phyloP scores from a whole-genome alignment of 2,329 filamentous ascomycete species.

The Aulographum hederae region DNA sequence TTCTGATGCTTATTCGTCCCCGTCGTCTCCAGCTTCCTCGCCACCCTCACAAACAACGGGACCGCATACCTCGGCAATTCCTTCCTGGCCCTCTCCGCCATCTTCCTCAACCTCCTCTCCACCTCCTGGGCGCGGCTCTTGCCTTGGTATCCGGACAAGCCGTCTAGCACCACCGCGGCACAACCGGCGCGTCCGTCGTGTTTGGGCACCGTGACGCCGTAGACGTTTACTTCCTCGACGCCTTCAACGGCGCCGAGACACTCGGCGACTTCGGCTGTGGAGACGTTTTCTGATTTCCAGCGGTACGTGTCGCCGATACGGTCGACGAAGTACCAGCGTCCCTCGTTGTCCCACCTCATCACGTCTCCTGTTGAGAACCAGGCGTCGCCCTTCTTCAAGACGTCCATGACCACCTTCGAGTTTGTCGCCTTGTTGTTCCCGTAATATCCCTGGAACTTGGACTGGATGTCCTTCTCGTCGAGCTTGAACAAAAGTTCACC shows the following conservation, averaged over 20 bases:
- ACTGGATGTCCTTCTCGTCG: constrained; percentile 42
- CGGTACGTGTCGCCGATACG: constrained; percentile 62
- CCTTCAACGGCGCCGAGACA: constrained; percentile 38
- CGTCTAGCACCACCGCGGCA: constrained; percentile 44
- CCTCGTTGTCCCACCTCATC: constrained; percentile 50
- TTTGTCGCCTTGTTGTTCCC: constrained; percentile 52
- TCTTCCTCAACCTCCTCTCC: constrained; percentile 27
- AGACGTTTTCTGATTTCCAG: constrained; percentile 45
- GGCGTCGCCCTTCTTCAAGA: constrained; percentile 57
- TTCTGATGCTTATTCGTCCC: constrained; percentile 88
- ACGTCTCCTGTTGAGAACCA: constrained; percentile 80
- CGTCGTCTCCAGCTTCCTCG: constrained; percentile 43
- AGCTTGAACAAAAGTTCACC: constrained; percentile 64
- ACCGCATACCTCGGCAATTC: constrained; percentile 55
- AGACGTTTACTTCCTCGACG: constrained; percentile 68
- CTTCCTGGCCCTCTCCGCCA: constrained; percentile 39
- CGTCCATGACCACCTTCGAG: constrained; percentile 55
- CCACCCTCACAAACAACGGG: constrained; percentile 59
- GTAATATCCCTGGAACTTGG: constrained; percentile 68
- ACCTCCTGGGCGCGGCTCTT: background rate
- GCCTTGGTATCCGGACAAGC: background rate
- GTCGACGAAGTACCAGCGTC: constrained; percentile 63
- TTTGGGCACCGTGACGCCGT: constrained; percentile 60
- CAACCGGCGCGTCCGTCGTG: constrained; percentile 77
- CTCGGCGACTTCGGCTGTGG: constrained; percentile 51